Percentiles rank a stretch among this genome's conserved stretches.
Evolutionary conservation across 306 rosid genomes (phyloP).

Genomic region (peach (Prunus persica)): Prunus_persica_NCBIv2 NC_034010.1:17511001-17511500

Average conservation of each 20-base stretch:
- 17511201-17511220: not conserved
- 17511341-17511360: fast-evolving
- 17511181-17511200: conserved; percentile 35
- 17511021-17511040: not conserved
- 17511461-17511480: conserved; percentile 2
- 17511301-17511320: not conserved
- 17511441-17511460: conserved; percentile 12
- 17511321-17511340: not conserved
- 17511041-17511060: fast-evolving
- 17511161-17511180: conserved; percentile 33
- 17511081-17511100: not conserved
- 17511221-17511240: conserved; percentile 40
- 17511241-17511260: conserved; percentile 23
- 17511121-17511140: not conserved
- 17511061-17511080: fast-evolving
- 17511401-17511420: not conserved
- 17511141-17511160: conserved; percentile 16
- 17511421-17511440: fast-evolving
- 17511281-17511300: conserved; percentile 19
- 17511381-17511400: conserved; percentile 1
- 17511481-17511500: fast-evolving
- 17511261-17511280: not conserved
- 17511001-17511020: not conserved
- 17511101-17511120: not conserved
- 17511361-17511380: not conserved